Percentiles rank a stretch among this genome's conserved stretches.
Conservation (phyloP, 2,329 filamentous ascomycete genomes). For the Verticillium albo-atrum region DNA sequence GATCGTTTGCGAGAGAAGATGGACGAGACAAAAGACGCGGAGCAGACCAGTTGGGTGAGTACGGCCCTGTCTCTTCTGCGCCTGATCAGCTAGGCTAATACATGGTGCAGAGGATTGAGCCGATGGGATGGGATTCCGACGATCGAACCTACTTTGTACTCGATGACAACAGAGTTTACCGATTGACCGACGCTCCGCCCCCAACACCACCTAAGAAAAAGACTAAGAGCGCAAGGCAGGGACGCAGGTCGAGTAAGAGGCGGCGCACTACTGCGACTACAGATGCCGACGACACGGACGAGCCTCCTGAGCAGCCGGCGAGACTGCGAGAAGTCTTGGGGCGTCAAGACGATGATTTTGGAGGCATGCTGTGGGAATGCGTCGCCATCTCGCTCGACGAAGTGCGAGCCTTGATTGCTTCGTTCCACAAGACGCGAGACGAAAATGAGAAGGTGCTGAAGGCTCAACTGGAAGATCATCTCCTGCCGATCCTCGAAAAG, state of each 20-base stretch:
- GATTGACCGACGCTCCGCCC: conserved; percentile 70
- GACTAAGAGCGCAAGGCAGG: conserved; percentile 60
- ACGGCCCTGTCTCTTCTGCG: background rate
- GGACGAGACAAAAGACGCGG: conserved; percentile 73
- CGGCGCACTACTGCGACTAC: conserved; percentile 51
- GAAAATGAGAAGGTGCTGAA: conserved; percentile 78
- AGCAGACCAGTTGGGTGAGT: conserved; percentile 80
- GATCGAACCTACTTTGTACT: conserved; percentile 86
- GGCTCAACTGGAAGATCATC: conserved; percentile 67
- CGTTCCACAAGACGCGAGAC: conserved; percentile 72
- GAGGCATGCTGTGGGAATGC: conserved; percentile 84
- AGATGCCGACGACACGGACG: conserved; percentile 29
- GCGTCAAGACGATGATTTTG: conserved; percentile 58
- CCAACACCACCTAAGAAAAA: conserved; percentile 58
- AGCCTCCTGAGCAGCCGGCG: conserved; percentile 5
- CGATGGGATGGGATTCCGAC: conserved; percentile 82
- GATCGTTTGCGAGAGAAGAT: conserved; percentile 85
- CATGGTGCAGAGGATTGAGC: conserved; percentile 67
- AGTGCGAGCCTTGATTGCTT: conserved; percentile 65
- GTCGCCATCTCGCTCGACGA: conserved; percentile 78
- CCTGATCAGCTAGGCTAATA: conserved; percentile 15
- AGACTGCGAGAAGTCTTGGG: background rate
- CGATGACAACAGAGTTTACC: conserved; percentile 91
- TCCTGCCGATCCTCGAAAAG: conserved; percentile 80
- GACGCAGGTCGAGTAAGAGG: conserved; percentile 66